Evolutionary conservation across 202 grass and related monocot genomes (phyloP), one percentile per base, ranked within the genome.

Genomic region (Brachypodium distachyon): DNA sequence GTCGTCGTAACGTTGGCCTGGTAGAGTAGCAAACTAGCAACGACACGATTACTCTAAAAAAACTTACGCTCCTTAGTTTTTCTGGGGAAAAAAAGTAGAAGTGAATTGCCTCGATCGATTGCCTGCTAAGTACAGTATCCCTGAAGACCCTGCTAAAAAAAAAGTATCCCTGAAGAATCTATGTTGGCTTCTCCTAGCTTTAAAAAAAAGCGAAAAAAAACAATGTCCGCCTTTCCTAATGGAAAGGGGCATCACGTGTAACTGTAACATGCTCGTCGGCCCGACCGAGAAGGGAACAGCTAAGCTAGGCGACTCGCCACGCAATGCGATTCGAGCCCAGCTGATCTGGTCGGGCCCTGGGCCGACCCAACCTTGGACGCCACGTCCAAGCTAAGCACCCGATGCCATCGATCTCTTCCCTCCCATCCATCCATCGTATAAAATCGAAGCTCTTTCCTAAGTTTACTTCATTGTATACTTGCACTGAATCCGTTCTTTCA

Each of bases 381-480:
- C 78, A 78, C 87, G 70, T 50, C 61, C 84, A 92, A 88, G 93
- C 60, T 39, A 92, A 34, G 93, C 73, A 96, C 88, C 87, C 81
- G 86, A 92, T 92, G 79, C 88, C 67, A 52, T 64, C 37, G n/a
- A 36, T 12, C 60, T 2, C 40, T 43, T 18, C 12, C 59, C 14
- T 67, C 16, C 68, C 40, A 26, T 18, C 12, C 59, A 16, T 67
- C 16, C 68, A 70, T 50, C 81, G 78, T 63, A n/a, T 83, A 85
- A 90, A 84, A 87, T 64, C 44, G 7, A 3, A 65, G 54, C 57
- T 33, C 47, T 14, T 50, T 55, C 14, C 59, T n/a, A 8, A 3
- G 14, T 1, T 4, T n/a, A 19, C 37, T 65, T 34, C 19, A 46
- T n/a, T n/a, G n/a, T n/a, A n/a, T n/a, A n/a, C n/a, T n/a, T n/a